Base-by-base conservation (phyloP, 768 basidiomycete species). In the Tricholoma sp. region DNA sequence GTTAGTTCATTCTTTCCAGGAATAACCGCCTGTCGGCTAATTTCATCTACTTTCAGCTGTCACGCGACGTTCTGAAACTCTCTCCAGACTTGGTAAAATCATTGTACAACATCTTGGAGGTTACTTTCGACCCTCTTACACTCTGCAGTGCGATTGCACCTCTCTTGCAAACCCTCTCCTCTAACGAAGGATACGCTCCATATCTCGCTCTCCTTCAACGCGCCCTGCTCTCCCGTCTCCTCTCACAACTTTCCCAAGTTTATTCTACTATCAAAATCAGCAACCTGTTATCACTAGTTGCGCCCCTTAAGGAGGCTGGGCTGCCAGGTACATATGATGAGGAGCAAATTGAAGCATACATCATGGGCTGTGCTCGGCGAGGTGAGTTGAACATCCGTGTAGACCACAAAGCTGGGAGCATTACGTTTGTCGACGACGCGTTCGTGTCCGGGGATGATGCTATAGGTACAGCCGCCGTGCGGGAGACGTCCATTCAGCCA, bases 171-270 rank as follows among this genome's bases (percentile, higher is more conserved):
- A 65, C 76, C 4, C 81, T 95, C 55, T 69, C 75, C 12, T 65
- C 72, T 5, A 81, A 84, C 45, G 70, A 79, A 9, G 77, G 83
- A 1, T 94, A 90, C 64, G 77, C 88, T 0, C 84, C 88, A 1
- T 98, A 97, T 72, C 82, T 94, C 18, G 81, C 88, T n/a, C 89
- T 94, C 56, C 83, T 98, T 57, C 87, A 91, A 62, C 90, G 89
- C 55, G 95, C 96, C 44, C 81, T 97, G 15, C 86, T 98, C 59
- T 93, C 94, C 3, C 89, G 94, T 31, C 81, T 98, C 6, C 84
- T 98, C 62, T 85, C 86, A 28, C 92, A 96, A 68, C 86, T 99
- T 36, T 88, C 92, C 1, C 89, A 97, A 70, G 88, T 98, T 12
- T 99, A 98, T 73, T 88, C 86, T 29, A 85, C 88, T 11, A 85